phyloP scores from a whole-genome alignment of 768 basidiomycete genomes.

The Collybia nuda region DNA sequence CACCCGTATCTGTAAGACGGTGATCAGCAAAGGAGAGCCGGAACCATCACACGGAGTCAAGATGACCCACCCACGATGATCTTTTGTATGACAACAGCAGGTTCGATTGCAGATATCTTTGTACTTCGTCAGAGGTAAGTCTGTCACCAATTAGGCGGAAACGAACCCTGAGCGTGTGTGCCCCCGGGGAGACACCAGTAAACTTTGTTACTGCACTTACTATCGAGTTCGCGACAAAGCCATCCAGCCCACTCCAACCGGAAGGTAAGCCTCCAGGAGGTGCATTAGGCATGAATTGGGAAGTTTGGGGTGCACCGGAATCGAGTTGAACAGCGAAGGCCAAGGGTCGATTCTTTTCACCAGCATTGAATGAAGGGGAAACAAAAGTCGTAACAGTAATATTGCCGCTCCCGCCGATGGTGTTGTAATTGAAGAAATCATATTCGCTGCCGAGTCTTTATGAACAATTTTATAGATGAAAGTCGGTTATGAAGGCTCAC shows the following conservation, averaged over 20 bases:
- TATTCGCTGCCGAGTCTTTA: conserved; percentile 46
- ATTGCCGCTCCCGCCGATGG: conserved; percentile 37
- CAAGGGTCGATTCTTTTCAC: conserved; percentile 48
- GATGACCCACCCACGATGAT: conserved; percentile 51
- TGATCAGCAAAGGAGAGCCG: conserved; percentile 1
- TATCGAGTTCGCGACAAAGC: conserved; percentile 55
- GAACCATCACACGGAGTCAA: not conserved
- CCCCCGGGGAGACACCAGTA: conserved; percentile 42
- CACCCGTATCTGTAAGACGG: conserved; percentile 48
- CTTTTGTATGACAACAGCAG: conserved; percentile 60
- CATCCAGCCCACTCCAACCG: conserved; percentile 46
- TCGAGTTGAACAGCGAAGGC: conserved; percentile 54
- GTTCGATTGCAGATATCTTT: conserved; percentile 56
- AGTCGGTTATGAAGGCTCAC: conserved; percentile 28
- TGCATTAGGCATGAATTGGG: conserved; percentile 46
- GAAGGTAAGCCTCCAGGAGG: conserved; percentile 44
- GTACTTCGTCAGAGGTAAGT: not conserved
- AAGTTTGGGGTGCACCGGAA: conserved; percentile 34
- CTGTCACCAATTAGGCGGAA: not conserved
- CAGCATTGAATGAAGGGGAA: conserved; percentile 53
- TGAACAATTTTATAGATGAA: not conserved
- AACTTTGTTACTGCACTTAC: conserved; percentile 40
- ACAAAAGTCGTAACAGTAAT: conserved; percentile 46
- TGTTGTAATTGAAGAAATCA: conserved; percentile 64
- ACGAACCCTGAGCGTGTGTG: conserved; percentile 59